These are phyloP conservation scores for Thoreauomyces humboldtii DNA, from an alignment of 192 early-diverging fungal species.

Conservation along the genomic window DNA sequence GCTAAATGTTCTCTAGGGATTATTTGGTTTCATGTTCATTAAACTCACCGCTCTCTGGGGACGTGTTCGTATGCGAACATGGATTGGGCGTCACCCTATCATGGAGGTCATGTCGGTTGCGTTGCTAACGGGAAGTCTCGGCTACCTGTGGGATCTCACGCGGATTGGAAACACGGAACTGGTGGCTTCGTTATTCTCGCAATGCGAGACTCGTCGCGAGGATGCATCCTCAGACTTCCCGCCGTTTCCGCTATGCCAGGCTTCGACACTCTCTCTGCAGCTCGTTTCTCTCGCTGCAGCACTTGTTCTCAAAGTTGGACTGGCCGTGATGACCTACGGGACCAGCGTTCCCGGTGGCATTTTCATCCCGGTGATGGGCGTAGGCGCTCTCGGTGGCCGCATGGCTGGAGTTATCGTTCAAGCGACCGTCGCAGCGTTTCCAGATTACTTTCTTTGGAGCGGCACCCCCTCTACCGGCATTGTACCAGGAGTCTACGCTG, in stretches of 20 bases:
- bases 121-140: constrained; percentile 1
- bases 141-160: constrained; percentile 12
- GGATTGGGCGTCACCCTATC: constrained; percentile 2
- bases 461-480: constrained; percentile 70
- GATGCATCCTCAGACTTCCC: no score
- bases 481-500: constrained; percentile 91
- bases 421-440: neutral
- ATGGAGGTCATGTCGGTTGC: constrained; percentile 19
- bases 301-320: constrained; percentile 36
- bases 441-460: constrained; percentile 52
- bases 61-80: constrained; percentile 14
- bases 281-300: neutral
- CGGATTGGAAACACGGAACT: constrained; percentile 19
- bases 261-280: neutral
- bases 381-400: constrained; percentile 88
- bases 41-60: constrained; percentile 7
- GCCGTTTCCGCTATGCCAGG: neutral
- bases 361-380: constrained; percentile 82
- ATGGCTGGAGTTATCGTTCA: constrained; percentile 78
- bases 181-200: constrained; percentile 13
- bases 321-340: constrained; percentile 53
- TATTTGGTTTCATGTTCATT: constrained; percentile 50
- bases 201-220: no score
- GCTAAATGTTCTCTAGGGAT: constrained; percentile 34
- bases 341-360: constrained; percentile 49